A percentile compares a stretch with the other conserved stretches of the same genome.
These are phyloP conservation scores for Hypomontagnella monticulosa DNA, from an alignment of 495 filamentous ascomycete genomes.

Conservation along the genomic window DNA sequence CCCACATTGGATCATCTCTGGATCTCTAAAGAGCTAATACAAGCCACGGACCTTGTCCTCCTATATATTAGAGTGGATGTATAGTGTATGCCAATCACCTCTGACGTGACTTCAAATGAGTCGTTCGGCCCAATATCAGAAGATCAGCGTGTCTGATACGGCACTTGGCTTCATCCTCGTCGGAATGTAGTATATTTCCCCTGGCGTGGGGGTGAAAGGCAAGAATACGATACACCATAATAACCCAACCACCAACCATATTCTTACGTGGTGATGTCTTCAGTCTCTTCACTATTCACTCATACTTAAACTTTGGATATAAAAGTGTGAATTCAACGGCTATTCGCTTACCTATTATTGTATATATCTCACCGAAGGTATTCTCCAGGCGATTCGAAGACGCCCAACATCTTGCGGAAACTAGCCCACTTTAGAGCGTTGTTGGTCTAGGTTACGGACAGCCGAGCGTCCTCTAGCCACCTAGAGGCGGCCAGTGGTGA, in stretches of 20 bases:
- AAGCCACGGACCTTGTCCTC: constrained; percentile 4
- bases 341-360: neutral
- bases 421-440: neutral
- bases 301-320: neutral
- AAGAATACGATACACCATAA: constrained; percentile 3
- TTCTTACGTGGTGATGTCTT: neutral
- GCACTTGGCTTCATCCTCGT: neutral
- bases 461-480: neutral
- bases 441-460: neutral
- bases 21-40: neutral
- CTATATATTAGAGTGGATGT: constrained; percentile 9
- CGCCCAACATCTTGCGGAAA: too few species aligned
- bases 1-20: neutral
- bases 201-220: neutral
- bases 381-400: too few species aligned
- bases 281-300: constrained; percentile 3
- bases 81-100: constrained; percentile 17
- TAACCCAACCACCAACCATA: neutral
- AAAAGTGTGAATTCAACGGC: neutral
- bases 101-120: neutral
- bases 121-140: constrained; percentile 16
- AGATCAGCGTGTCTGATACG: constrained; percentile 4
- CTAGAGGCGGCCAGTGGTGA: neutral
- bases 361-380: neutral
- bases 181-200: constrained; percentile 1